These are phyloP conservation scores for Torrubiella hemipterigena DNA, from an alignment of 2,329 filamentous ascomycete species.

Conservation along the genomic window DNA sequence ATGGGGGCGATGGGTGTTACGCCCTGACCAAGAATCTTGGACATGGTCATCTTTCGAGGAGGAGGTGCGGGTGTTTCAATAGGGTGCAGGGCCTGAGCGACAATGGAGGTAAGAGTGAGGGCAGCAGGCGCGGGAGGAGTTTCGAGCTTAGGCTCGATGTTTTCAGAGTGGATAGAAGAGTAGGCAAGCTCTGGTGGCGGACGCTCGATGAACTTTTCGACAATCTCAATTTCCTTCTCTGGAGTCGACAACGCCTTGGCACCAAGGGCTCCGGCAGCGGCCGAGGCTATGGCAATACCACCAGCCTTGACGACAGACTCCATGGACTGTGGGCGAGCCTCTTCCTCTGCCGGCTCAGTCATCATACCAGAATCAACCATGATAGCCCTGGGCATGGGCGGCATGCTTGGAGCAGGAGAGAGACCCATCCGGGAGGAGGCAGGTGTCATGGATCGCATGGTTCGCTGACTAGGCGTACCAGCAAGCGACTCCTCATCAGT, in stretches of 20 bases:
- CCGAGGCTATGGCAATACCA: slow-evolving; percentile 14
- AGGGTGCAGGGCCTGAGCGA: slow-evolving; percentile 16
- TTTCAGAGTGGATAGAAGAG: slow-evolving; percentile 31
- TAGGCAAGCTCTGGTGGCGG: slow-evolving; percentile 35
- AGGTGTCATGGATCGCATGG: slow-evolving; percentile 34
- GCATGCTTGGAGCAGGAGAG: slow-evolving; percentile 36
- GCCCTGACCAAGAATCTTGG: slow-evolving; percentile 12
- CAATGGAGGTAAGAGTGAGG: slow-evolving; percentile 14
- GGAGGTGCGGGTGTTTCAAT: slow-evolving; percentile 12
- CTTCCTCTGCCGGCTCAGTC: slow-evolving; percentile 39
- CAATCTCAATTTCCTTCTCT: slow-evolving; percentile 37
- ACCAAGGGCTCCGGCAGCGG: slow-evolving; percentile 10
- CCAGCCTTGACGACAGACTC: slow-evolving; percentile 25
- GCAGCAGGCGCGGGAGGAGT: slow-evolving; percentile 10
- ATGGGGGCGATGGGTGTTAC: slow-evolving; percentile 18
- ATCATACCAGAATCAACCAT: slow-evolving; percentile 52
- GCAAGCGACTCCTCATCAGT: slow-evolving; percentile 60
- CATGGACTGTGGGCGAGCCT: slow-evolving; percentile 27
- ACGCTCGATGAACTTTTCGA: slow-evolving; percentile 40
- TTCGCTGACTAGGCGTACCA: slow-evolving; percentile 42
- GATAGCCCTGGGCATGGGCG: slow-evolving; percentile 34
- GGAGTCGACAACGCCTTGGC: slow-evolving; percentile 24
- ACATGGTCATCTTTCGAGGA: slow-evolving; percentile 13
- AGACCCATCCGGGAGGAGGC: slow-evolving; percentile 29
- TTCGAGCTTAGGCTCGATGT: slow-evolving; percentile 27